phyloP scores from a whole-genome alignment of 176 grass and related monocot genomes.

The Avena insularis region DNA sequence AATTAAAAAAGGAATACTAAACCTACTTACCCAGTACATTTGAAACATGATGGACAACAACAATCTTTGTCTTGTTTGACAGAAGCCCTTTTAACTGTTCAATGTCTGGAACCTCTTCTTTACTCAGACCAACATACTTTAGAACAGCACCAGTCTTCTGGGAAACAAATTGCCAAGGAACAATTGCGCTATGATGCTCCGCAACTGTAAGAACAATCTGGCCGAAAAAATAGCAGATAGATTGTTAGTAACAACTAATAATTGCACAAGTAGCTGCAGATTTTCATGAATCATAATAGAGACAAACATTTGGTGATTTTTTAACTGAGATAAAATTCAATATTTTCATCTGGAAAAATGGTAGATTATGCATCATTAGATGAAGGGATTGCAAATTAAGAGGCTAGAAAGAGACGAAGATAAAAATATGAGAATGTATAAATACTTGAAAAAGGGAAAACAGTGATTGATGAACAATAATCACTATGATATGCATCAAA shows the following conservation, averaged over 20 bases:
- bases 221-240: slow-evolving; percentile 19
- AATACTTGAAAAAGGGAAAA: not conserved
- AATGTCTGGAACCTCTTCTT: slow-evolving; percentile 83
- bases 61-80: slow-evolving; percentile 89
- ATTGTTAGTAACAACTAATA: slow-evolving; percentile 20
- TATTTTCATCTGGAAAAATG: slow-evolving; percentile 6
- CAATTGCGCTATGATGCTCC: slow-evolving; percentile 91
- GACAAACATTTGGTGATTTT: not conserved
- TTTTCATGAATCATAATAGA: slow-evolving; percentile 25
- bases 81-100: slow-evolving; percentile 82
- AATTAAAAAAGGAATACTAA: not conserved
- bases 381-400: not conserved
- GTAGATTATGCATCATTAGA: slow-evolving; percentile 26
- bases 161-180: slow-evolving; percentile 89
- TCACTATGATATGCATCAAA: not conserved
- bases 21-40: slow-evolving; percentile 78
- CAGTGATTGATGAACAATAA: not conserved
- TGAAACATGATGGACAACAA: slow-evolving; percentile 84
- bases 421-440: not conserved
- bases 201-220: slow-evolving; percentile 88
- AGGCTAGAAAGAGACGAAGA: slow-evolving; percentile 12
- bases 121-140: slow-evolving; percentile 91
- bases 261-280: not conserved
- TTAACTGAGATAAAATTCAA: not conserved
- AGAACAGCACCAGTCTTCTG: slow-evolving; percentile 80